Conservation (phyloP, 1,139 yeast genomes). For the Pneumocystis jirovecii region DNA sequence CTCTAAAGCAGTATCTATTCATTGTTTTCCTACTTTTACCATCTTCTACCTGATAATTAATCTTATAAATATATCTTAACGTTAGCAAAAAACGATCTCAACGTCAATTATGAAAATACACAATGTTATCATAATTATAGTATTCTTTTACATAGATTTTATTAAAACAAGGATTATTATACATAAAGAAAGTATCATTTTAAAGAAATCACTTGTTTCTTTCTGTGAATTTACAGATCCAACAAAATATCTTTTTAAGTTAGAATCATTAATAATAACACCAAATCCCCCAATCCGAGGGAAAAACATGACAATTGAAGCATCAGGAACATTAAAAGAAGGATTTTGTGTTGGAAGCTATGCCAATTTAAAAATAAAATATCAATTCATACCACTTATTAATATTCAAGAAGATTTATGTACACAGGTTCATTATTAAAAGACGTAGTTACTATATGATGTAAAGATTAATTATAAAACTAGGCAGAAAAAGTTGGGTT, state of each 20-base stretch:
- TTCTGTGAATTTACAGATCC: slow-evolving; percentile 15
- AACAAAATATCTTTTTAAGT: slow-evolving; percentile 41
- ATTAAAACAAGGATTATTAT: background rate
- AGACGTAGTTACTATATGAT: background rate
- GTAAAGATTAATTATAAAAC: background rate
- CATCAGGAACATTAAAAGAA: slow-evolving; percentile 45
- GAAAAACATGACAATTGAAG: slow-evolving; percentile 57
- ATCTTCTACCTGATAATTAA: no score
- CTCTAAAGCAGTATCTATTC: no score
- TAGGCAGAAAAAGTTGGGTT: slow-evolving; percentile 48
- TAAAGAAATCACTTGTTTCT: background rate
- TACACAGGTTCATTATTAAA: slow-evolving; percentile 39
- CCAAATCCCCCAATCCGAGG: slow-evolving; percentile 91
- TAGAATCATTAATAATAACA: slow-evolving; percentile 42
- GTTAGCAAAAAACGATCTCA: background rate
- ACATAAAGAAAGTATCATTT: background rate
- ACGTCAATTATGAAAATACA: background rate
- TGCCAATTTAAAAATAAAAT: slow-evolving; percentile 81
- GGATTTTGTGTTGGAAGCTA: slow-evolving; percentile 70
- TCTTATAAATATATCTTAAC: background rate
- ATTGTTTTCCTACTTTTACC: no score
- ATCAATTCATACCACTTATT: slow-evolving; percentile 76
- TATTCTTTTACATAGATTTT: background rate
- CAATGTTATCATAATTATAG: background rate
- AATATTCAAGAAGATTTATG: slow-evolving; percentile 83